A percentile compares a stretch with the other conserved stretches of the same genome.
These are phyloP conservation scores for Sugiyamaella chiloensis DNA, from an alignment of 805 yeast species.

Conservation along the genomic window DNA sequence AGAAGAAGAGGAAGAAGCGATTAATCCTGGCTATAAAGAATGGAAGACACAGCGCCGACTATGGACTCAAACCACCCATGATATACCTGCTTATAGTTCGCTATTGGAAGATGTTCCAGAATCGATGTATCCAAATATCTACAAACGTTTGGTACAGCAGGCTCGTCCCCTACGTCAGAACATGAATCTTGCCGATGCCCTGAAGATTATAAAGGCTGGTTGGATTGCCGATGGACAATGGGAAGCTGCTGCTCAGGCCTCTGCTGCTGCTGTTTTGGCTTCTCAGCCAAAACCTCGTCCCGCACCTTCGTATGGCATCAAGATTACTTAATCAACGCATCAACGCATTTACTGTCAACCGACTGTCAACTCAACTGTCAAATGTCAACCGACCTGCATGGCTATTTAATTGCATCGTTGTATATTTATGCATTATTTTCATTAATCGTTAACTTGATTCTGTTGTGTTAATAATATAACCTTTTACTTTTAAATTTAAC, in stretches of 20 bases:
- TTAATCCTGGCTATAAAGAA: conserved; percentile 52
- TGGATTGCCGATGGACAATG: conserved; percentile 80
- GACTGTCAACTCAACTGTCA: no score
- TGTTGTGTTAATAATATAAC: neutral
- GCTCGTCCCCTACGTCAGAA: conserved; percentile 65
- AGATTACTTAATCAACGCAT: conserved; percentile 21
- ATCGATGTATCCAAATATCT: conserved; percentile 45
- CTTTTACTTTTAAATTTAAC: neutral
- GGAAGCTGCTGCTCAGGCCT: conserved; percentile 31
- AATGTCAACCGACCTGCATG: no score
- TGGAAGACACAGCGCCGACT: conserved; percentile 69
- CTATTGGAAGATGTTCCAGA: conserved; percentile 30
- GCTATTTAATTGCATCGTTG: neutral
- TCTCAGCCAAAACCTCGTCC: conserved; percentile 14
- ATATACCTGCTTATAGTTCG: conserved; percentile 24
- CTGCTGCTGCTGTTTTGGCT: conserved; percentile 11
- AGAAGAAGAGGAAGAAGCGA: conserved; percentile 37
- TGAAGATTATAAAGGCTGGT: conserved; percentile 73
- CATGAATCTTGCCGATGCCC: conserved; percentile 68
- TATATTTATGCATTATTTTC: neutral
- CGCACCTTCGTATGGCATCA: conserved; percentile 9
- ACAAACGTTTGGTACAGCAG: conserved; percentile 65
- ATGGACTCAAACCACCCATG: conserved; percentile 49
- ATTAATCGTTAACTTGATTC: neutral
- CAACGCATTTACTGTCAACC: no score